Evolutionary conservation across 305 asterid species (phyloP), one percentile per base, ranked within the genome.

Genomic region (Caryopteris hybrid): DNA sequence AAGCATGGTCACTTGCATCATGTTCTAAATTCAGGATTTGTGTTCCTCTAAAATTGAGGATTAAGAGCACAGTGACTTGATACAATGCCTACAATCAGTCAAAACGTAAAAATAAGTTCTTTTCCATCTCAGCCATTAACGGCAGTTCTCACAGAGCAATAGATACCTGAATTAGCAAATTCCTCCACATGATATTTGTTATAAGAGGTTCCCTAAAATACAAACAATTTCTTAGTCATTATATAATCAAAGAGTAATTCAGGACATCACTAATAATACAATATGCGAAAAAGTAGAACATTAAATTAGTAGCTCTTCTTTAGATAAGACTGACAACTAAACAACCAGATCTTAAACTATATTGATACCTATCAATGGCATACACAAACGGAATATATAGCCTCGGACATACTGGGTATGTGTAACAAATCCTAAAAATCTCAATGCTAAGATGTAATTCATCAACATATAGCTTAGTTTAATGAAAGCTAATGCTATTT

Each of bases 161-260:
- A 9, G 59, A 16, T 87, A 91, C 98, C 98, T 94, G 99, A 65
- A 94, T 75, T 45, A 91, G 36, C 80, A 91, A 74, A 77, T 94
- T 94, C 85, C 99, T 86, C 99, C 99, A 94, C 99, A 94, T 91
- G 68, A 91, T 85, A 78, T 94, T 94, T 36, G 99, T 91, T 62
- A 94, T 88, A 12, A 94, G 90, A 72, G 99, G 99, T 75, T 94
- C 99, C 96, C 98, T 94, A 75, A 56, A 76, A 78, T 56, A 69
- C 34, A 21, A 42, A 67, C 25, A 73, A 61, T 9, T 18, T 51
- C 47, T 43, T 34, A 16, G 74, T 76, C 74, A 74, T 27, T 55
- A 72, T 18, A 25, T 9, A 31, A 5, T 50, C 25, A 50, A 50
- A n/a, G 53, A 18, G 7, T 20, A 3, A 31, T 25, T 4, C 42